A percentile compares a stretch with the other conserved stretches of the same genome.
Conservation (phyloP, 2,329 filamentous ascomycete species). For the Nemania diffusa region DNA sequence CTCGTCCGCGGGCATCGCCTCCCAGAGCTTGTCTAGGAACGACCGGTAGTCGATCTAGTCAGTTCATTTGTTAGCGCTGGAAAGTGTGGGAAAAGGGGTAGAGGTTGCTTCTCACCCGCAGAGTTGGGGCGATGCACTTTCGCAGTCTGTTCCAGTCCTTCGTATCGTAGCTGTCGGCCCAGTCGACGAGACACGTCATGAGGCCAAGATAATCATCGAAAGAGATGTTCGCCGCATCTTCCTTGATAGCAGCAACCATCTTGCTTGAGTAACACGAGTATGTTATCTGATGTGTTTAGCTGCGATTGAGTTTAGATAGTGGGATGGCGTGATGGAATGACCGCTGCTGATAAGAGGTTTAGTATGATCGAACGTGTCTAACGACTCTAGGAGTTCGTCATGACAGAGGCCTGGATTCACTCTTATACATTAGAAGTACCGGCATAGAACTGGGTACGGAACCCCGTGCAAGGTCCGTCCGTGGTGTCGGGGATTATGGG, state of each 20-base stretch:
- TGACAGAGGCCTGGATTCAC: not conserved
- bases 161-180: slow-evolving; percentile 72
- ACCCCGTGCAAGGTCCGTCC: slow-evolving; percentile 21
- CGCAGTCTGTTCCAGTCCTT: slow-evolving; percentile 71
- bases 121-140: slow-evolving; percentile 70
- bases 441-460: slow-evolving; percentile 1
- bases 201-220: slow-evolving; percentile 50
- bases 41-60: slow-evolving; percentile 75
- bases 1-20: slow-evolving; percentile 69
- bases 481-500: slow-evolving; percentile 6
- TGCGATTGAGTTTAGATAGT: not conserved
- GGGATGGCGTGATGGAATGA: no score
- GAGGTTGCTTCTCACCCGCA: slow-evolving; percentile 53
- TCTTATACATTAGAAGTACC: slow-evolving; percentile 10
- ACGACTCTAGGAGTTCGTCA: not conserved
- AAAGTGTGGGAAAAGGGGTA: not conserved
- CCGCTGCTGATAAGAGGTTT: no score
- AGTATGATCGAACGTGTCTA: not conserved
- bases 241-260: slow-evolving; percentile 25
- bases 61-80: slow-evolving; percentile 16
- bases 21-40: slow-evolving; percentile 69
- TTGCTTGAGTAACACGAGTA: not conserved
- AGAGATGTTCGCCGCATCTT: slow-evolving; percentile 35
- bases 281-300: not conserved
- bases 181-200: slow-evolving; percentile 57